Evolutionary conservation across 176 grass and related monocot genomes (phyloP).

Genomic region (Carex parvula): DNA sequence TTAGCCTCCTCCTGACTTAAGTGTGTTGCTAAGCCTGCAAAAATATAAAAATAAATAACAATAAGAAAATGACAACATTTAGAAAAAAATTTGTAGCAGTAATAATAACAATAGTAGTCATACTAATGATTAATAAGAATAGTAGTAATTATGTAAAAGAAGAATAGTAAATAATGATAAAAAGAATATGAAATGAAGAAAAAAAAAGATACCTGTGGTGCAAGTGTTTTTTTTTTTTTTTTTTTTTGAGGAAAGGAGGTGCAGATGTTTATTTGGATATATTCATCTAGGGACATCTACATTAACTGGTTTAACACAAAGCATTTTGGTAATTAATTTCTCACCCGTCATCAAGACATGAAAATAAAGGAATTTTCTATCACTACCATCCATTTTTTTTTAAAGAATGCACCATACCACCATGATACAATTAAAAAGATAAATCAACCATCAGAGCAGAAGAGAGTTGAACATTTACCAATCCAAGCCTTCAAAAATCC

Average conservation of each 20-base stretch:
- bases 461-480: conserved; percentile 49
- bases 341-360: background rate
- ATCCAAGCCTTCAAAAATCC: conserved; percentile 98
- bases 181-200: background rate
- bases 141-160: background rate
- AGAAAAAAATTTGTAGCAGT: background rate
- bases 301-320: background rate
- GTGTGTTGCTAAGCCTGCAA: conserved; percentile 94
- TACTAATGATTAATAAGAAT: background rate
- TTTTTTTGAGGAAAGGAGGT: no score
- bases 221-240: background rate
- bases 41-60: conserved; percentile 3
- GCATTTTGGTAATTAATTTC: background rate
- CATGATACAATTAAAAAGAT: background rate
- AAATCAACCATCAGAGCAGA: background rate
- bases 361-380: background rate
- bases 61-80: conserved; percentile 9
- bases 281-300: background rate
- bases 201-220: background rate
- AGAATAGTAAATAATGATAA: background rate
- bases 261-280: background rate
- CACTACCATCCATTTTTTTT: background rate
- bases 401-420: background rate
- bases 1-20: conserved; percentile 81
- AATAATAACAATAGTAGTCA: background rate